phyloP scores from a whole-genome alignment of 352 stramenopile genomes.

The Globisporangium nunn region DNA sequence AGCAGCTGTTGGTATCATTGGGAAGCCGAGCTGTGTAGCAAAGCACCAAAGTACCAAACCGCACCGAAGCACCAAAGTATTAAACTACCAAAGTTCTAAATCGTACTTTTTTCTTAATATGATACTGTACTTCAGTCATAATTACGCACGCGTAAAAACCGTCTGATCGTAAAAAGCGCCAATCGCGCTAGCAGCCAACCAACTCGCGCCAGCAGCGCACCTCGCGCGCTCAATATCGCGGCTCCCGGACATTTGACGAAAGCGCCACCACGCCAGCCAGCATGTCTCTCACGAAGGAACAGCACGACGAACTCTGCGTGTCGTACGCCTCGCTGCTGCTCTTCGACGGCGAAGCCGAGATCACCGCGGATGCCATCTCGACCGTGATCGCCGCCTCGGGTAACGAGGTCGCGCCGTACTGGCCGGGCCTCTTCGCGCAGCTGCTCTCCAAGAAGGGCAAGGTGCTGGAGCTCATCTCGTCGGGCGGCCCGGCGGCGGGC shows the following conservation, averaged over 20 bases:
- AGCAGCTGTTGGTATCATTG: no score
- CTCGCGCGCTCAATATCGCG: conserved; percentile 1
- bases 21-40: no score
- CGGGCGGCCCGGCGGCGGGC: conserved; percentile 38
- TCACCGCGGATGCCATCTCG: conserved; percentile 64
- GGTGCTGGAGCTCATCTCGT: conserved; percentile 72
- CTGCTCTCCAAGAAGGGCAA: conserved; percentile 76
- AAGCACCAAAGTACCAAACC: no score
- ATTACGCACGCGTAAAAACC: no score
- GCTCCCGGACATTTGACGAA: conserved; percentile 31
- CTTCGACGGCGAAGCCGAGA: conserved; percentile 80
- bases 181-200: not conserved
- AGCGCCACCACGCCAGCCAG: conserved; percentile 43
- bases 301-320: conserved; percentile 82
- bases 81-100: no score
- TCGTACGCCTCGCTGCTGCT: conserved; percentile 81
- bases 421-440: conserved; percentile 63
- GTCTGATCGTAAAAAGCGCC: no score
- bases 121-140: no score
- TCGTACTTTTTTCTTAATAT: no score
- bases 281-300: conserved; percentile 82
- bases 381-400: conserved; percentile 62
- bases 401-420: conserved; percentile 86
- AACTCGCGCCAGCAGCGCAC: not conserved
- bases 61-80: no score